Percentiles rank a stretch among this genome's conserved stretches.
Conservation (phyloP, 257 asterid genomes). For the Solanum ahanhuiri region DNA sequence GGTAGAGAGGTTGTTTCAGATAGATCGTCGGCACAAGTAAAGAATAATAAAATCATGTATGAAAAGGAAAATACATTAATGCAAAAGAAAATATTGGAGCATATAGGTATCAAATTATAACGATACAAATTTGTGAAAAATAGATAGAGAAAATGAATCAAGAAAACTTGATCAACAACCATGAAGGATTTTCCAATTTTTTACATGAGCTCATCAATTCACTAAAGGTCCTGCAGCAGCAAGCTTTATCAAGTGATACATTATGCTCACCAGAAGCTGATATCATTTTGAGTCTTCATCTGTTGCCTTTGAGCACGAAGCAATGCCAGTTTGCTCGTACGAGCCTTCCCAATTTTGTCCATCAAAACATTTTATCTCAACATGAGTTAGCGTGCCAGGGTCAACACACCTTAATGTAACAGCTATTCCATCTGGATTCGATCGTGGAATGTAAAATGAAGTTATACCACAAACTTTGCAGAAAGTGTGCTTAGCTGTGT, state of each 20-base stretch:
- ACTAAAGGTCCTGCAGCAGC: not conserved
- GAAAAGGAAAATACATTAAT: not conserved
- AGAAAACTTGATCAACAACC: not conserved
- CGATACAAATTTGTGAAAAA: not conserved
- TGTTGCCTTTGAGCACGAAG: constrained; percentile 32
- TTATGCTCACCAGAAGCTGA: not conserved
- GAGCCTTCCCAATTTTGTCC: constrained; percentile 76
- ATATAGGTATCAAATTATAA: not conserved
- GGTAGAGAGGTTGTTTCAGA: not conserved
- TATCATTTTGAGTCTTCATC: constrained; percentile 11
- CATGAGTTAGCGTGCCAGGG: constrained; percentile 56
- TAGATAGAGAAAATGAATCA: not conserved
- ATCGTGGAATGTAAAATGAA: constrained; percentile 72
- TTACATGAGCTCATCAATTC: not conserved
- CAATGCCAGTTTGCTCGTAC: constrained; percentile 23
- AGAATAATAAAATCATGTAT: fast-evolving
- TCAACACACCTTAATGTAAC: constrained; percentile 53
- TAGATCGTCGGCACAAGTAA: not conserved
- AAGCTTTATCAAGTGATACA: not conserved
- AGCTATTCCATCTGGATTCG: constrained; percentile 71
- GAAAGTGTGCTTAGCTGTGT: constrained; percentile 70
- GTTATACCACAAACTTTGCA: constrained; percentile 86
- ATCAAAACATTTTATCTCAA: constrained; percentile 54
- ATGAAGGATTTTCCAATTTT: not conserved
- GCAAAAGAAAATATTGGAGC: not conserved